These are phyloP conservation scores for Helminthosporium solani DNA, from an alignment of 2,329 filamentous ascomycete species.

Conservation along the genomic window DNA sequence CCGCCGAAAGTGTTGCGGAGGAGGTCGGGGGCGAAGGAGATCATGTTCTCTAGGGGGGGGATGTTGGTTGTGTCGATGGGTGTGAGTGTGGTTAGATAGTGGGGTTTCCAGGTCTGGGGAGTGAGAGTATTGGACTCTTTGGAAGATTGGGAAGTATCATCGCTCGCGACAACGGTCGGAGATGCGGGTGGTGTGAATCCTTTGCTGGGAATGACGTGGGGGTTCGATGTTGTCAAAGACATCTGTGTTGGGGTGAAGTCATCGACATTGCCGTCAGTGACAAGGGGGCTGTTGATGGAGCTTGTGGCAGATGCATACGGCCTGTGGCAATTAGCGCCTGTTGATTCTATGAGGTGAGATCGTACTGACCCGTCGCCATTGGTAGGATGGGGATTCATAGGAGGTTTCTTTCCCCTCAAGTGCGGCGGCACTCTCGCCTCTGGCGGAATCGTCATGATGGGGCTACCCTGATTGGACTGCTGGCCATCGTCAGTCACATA, in stretches of 20 bases:
- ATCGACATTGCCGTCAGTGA: slow-evolving; percentile 26
- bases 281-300: slow-evolving; percentile 9
- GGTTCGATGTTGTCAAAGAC: slow-evolving; percentile 8
- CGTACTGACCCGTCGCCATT: slow-evolving; percentile 7
- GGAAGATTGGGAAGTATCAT: slow-evolving; percentile 5
- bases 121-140: slow-evolving; percentile 6
- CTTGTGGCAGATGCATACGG: neutral
- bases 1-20: slow-evolving; percentile 42
- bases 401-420: slow-evolving; percentile 3
- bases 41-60: slow-evolving; percentile 19
- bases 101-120: slow-evolving; percentile 37
- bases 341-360: neutral
- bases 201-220: slow-evolving; percentile 11
- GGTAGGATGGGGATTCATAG: slow-evolving; percentile 22
- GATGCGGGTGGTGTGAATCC: neutral
- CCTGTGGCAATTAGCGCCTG: slow-evolving; percentile 1
- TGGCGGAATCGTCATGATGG: neutral
- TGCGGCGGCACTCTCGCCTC: slow-evolving; percentile 4
- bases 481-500: slow-evolving; percentile 9
- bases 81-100: slow-evolving; percentile 37
- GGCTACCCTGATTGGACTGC: slow-evolving; percentile 6
- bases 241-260: neutral
- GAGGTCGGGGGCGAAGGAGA: slow-evolving; percentile 44
- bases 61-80: slow-evolving; percentile 19
- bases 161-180: slow-evolving; percentile 5